Evolutionary conservation across 164 flowering plant species (phyloP).

Genomic region (Hamamelis virginiana): DNA sequence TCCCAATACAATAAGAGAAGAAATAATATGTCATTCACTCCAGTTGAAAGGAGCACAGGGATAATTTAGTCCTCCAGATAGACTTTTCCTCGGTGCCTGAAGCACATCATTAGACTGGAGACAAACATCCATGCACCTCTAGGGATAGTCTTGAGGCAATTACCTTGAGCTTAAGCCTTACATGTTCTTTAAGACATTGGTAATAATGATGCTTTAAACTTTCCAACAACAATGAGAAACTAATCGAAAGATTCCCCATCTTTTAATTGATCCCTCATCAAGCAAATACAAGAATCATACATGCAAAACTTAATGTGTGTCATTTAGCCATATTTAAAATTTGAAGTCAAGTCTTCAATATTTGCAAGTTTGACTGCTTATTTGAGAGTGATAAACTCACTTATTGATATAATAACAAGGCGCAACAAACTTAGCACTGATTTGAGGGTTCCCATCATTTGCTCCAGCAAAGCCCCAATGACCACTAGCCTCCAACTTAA

Average conservation of each 20-base stretch:
- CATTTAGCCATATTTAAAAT: not conserved
- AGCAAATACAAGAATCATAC: not conserved
- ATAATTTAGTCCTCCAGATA: not conserved
- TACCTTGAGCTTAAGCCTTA: not conserved
- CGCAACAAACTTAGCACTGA: slow-evolving; percentile 77
- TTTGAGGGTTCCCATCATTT: slow-evolving; percentile 81
- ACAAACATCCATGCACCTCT: not conserved
- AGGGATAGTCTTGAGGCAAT: not conserved
- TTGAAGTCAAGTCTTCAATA: not conserved
- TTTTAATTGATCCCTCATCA: no score
- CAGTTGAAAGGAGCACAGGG: not conserved
- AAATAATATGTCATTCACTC: not conserved
- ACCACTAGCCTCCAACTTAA: slow-evolving; percentile 80
- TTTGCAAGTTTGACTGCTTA: not conserved
- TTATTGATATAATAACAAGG: slow-evolving; percentile 88
- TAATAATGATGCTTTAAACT: not conserved
- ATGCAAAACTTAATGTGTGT: not conserved
- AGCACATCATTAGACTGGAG: not conserved
- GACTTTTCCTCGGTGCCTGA: not conserved
- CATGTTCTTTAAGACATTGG: slow-evolving; percentile 1
- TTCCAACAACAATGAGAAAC: not conserved
- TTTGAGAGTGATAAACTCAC: slow-evolving; percentile 35
- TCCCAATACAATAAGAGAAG: not conserved
- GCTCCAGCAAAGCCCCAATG: slow-evolving; percentile 90
- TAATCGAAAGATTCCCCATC: not conserved